phyloP scores from a whole-genome alignment of 176 grass and related monocot species.

The Chrysopogon serrulatus region DNA sequence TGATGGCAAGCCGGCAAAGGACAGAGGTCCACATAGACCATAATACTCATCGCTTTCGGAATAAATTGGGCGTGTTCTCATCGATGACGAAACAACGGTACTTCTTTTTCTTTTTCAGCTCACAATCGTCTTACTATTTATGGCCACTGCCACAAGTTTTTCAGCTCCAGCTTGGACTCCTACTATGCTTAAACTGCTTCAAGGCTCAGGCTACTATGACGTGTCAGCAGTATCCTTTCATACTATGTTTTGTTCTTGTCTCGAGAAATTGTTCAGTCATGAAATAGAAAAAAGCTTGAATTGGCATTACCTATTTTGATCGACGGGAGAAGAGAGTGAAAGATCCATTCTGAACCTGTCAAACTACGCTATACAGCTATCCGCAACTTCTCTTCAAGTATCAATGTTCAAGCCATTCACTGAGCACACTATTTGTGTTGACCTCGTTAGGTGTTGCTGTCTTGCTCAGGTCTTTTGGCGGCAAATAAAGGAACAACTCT shows the following conservation, averaged over 20 bases:
- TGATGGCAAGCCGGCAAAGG: not conserved
- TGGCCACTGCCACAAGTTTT: not conserved
- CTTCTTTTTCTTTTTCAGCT: not conserved
- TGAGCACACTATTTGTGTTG: not conserved
- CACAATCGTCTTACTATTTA: not conserved
- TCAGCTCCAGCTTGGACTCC: not conserved
- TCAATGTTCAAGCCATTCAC: not conserved
- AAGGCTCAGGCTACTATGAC: not conserved
- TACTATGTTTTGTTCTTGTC: not conserved
- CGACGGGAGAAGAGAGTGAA: not conserved
- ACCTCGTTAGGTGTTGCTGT: not conserved
- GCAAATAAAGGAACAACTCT: not conserved
- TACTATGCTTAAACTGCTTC: not conserved
- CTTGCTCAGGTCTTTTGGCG: not conserved
- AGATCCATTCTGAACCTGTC: not conserved
- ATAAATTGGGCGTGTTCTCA: not conserved
- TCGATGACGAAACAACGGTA: not conserved
- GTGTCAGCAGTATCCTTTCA: not conserved
- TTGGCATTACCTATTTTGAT: not conserved
- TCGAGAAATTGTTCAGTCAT: not conserved
- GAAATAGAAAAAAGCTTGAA: not conserved
- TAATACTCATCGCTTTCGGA: not conserved
- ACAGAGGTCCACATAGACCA: not conserved
- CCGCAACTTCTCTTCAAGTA: not conserved
- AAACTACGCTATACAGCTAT: not conserved